These are phyloP conservation scores for Voacanga thouarsii DNA, from an alignment of 257 asterid genomes.

Conservation along the genomic window DNA sequence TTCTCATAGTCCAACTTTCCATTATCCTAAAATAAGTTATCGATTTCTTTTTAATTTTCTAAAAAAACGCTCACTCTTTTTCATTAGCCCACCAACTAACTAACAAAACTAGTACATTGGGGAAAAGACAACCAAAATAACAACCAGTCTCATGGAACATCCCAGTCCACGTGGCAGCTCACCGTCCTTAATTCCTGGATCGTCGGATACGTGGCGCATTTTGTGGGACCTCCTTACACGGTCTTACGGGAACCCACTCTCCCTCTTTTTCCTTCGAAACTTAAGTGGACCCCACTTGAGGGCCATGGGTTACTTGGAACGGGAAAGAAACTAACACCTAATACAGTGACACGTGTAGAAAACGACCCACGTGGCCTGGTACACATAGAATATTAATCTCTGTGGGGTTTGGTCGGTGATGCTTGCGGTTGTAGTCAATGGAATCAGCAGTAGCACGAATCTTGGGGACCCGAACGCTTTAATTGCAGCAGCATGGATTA, in stretches of 20 bases:
- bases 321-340: background rate
- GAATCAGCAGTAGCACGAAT: background rate
- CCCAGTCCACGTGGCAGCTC: background rate
- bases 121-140: background rate
- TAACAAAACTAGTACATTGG: background rate
- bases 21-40: too few relatives aligned
- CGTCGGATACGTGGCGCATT: background rate
- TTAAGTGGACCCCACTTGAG: background rate
- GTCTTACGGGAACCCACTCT: background rate
- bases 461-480: background rate
- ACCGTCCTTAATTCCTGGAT: background rate
- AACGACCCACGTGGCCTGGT: background rate
- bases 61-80: background rate
- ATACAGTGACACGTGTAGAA: too few relatives aligned
- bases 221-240: background rate
- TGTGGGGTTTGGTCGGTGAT: conserved; percentile 2
- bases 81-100: conserved; percentile 2
- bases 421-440: background rate
- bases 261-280: background rate
- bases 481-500: background rate
- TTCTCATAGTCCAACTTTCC: too few relatives aligned
- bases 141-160: too few relatives aligned
- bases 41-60: too few relatives aligned
- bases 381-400: background rate
- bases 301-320: background rate